Conservation (phyloP, 1,284 basidiomycete genomes). For the Ganoderma meredithae region DNA sequence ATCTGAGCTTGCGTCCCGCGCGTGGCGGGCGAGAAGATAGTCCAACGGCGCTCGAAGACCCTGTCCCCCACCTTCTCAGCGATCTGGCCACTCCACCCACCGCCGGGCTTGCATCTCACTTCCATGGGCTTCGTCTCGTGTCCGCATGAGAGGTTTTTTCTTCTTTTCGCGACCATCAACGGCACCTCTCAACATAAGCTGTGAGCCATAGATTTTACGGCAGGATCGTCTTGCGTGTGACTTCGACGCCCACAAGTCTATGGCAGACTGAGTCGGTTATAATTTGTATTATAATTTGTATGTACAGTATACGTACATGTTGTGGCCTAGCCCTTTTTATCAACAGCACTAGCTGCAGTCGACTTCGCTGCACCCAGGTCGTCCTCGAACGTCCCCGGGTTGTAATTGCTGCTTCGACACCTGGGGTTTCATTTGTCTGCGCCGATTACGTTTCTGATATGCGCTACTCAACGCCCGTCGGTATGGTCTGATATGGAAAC, state of each 20-base stretch:
- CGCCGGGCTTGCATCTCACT: background rate
- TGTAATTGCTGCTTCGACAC: background rate
- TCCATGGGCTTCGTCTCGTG: background rate
- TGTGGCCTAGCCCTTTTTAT: background rate
- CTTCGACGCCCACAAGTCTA: conserved; percentile 28
- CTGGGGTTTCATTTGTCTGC: background rate
- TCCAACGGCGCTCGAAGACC: background rate
- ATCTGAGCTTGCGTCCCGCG: background rate
- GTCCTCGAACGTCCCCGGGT: background rate
- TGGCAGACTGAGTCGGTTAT: background rate
- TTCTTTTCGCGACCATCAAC: background rate
- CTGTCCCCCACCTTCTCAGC: background rate
- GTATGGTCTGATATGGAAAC: background rate
- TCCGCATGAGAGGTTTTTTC: background rate
- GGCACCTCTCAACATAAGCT: background rate
- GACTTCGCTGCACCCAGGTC: background rate
- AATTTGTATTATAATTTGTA: background rate
- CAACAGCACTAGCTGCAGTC: background rate
- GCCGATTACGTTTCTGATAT: background rate
- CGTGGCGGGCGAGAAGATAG: background rate
- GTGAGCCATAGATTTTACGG: background rate
- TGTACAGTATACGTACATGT: background rate
- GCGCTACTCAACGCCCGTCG: conserved; percentile 2
- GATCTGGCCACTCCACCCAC: background rate
- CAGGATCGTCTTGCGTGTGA: conserved; percentile 12